Evolutionary conservation across 1,284 basidiomycete genomes (phyloP).

Genomic region (Grifola frondosa): DNA sequence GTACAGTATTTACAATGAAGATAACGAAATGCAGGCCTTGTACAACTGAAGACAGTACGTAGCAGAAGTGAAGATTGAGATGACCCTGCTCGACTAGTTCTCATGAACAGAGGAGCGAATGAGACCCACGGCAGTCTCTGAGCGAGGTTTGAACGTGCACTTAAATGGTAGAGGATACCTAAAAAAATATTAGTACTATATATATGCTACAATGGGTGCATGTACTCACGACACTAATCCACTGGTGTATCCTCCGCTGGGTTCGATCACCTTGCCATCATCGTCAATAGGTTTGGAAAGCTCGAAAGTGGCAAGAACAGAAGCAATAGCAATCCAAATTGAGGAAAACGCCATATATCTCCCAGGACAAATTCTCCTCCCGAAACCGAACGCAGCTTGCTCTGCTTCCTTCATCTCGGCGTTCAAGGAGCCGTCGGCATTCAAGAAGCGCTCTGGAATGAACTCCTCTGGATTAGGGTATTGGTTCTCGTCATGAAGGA

Average conservation of each 20-base stretch:
- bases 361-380: slow-evolving; percentile 43
- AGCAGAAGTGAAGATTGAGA: background rate
- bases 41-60: background rate
- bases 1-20: background rate
- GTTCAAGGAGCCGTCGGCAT: slow-evolving; percentile 31
- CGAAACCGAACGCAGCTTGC: slow-evolving; percentile 35
- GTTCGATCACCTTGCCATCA: slow-evolving; percentile 36
- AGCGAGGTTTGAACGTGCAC: slow-evolving; percentile 26
- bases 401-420: slow-evolving; percentile 25
- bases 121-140: slow-evolving; percentile 16
- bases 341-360: slow-evolving; percentile 36
- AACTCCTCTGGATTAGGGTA: slow-evolving; percentile 40
- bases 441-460: slow-evolving; percentile 37
- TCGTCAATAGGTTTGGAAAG: slow-evolving; percentile 37
- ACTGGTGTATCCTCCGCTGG: slow-evolving; percentile 33
- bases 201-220: slow-evolving; percentile 9
- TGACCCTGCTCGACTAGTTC: slow-evolving; percentile 9
- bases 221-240: slow-evolving; percentile 40
- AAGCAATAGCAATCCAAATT: slow-evolving; percentile 40
- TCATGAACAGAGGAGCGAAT: slow-evolving; percentile 17
- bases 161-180: slow-evolving; percentile 30
- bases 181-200: slow-evolving; percentile 1
- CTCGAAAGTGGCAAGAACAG: slow-evolving; percentile 37
- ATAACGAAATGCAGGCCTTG: slow-evolving; percentile 1
- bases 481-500: slow-evolving; percentile 37